Evolutionary conservation across 2,329 filamentous ascomycete genomes (phyloP).

Genomic region (Neofusicoccum umdonicola): DNA sequence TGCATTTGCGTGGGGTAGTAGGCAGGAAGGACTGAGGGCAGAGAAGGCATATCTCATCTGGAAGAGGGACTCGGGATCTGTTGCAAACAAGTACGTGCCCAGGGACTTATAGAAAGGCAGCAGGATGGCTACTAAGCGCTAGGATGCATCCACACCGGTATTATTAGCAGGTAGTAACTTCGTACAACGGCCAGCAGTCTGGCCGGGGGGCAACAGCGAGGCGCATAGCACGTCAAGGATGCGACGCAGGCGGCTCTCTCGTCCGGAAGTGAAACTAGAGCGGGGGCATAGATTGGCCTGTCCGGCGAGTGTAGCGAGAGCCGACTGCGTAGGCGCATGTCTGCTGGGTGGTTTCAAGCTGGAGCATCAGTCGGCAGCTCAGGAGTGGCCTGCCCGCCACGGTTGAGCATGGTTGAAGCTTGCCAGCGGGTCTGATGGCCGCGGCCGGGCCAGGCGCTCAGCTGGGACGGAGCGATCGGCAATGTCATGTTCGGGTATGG

Average conservation of each 20-base stretch:
- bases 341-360: neutral
- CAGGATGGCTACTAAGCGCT: conserved; percentile 4
- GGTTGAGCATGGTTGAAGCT: conserved; percentile 12
- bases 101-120: conserved; percentile 9
- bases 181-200: conserved; percentile 6
- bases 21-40: neutral
- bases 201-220: conserved; percentile 1
- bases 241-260: conserved; percentile 5
- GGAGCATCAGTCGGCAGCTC: neutral
- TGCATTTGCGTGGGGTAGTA: conserved; percentile 3
- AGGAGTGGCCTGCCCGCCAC: neutral
- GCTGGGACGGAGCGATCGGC: conserved; percentile 1
- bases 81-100: neutral
- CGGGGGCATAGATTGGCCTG: neutral
- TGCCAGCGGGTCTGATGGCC: neutral
- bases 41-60: conserved; percentile 2
- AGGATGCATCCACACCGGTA: conserved; percentile 3
- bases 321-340: neutral
- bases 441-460: conserved; percentile 6
- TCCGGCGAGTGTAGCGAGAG: neutral
- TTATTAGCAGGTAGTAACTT: neutral
- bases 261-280: conserved; percentile 5
- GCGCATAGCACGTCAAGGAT: conserved; percentile 6
- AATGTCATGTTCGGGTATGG: conserved; percentile 9
- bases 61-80: neutral